phyloP scores from a whole-genome alignment of 805 yeast genomes.

The Alloascoidea africana region DNA sequence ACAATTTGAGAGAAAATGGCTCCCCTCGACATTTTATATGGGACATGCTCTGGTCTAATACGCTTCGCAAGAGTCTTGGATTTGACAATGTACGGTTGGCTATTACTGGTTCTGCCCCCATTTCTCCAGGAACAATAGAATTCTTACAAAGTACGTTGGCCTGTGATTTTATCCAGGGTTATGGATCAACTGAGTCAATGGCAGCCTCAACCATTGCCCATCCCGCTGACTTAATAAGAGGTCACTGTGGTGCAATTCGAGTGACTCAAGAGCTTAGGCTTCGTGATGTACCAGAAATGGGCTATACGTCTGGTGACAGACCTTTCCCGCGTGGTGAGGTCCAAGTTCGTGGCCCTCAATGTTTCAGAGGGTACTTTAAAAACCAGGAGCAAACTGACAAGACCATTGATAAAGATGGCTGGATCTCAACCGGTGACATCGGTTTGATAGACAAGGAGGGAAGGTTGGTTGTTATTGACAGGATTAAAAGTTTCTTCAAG shows the following conservation, averaged over 20 bases:
- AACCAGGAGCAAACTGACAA: constrained; percentile 37
- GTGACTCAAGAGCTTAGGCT: constrained; percentile 40
- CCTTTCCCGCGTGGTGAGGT: constrained; percentile 43
- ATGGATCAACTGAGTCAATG: constrained; percentile 58
- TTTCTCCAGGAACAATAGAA: constrained; percentile 41
- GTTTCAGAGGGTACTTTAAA: constrained; percentile 40
- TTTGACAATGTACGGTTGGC: constrained; percentile 25
- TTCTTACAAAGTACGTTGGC: constrained; percentile 50
- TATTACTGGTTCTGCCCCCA: constrained; percentile 56
- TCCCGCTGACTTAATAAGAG: constrained; percentile 28
- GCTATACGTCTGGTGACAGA: constrained; percentile 26
- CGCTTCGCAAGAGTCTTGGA: constrained; percentile 31
- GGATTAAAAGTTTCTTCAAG: constrained; percentile 71
- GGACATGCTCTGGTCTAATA: constrained; percentile 24
- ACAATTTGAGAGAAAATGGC: constrained; percentile 18
- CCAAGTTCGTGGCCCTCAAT: constrained; percentile 48
- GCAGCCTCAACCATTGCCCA: constrained; percentile 57
- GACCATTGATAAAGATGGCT: constrained; percentile 39
- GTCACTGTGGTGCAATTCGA: constrained; percentile 49
- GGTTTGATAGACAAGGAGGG: constrained; percentile 37
- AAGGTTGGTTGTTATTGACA: constrained; percentile 45
- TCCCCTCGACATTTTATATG: constrained; percentile 21
- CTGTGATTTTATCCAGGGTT: constrained; percentile 49
- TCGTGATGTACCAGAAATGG: constrained; percentile 51
- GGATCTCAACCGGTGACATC: constrained; percentile 59